phyloP scores from a whole-genome alignment of 2,329 filamentous ascomycete species.

The Alternaria brassicicola region DNA sequence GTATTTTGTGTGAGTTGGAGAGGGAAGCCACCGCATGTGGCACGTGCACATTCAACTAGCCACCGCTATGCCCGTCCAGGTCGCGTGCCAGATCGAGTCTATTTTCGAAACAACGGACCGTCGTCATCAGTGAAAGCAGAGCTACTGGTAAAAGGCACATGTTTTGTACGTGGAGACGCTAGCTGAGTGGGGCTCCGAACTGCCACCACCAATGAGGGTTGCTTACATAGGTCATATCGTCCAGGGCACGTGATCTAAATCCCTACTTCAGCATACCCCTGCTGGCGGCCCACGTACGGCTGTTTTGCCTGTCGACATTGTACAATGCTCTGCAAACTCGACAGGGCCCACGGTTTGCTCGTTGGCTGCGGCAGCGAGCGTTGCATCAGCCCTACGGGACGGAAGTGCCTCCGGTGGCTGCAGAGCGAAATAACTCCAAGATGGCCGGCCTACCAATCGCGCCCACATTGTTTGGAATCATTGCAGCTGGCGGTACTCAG shows the following conservation, averaged over 20 bases:
- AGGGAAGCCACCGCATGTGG: conserved; percentile 14
- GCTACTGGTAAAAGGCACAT: no score
- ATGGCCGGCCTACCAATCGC: not conserved
- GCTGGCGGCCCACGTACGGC: no score
- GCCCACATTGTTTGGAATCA: not conserved
- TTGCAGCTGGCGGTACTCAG: conserved; percentile 14
- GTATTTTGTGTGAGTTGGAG: conserved; percentile 25
- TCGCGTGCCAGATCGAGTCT: conserved; percentile 15
- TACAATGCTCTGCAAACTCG: not conserved
- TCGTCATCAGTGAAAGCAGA: conserved; percentile 15
- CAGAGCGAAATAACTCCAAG: not conserved
- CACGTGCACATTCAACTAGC: conserved; percentile 16
- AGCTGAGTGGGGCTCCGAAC: no score
- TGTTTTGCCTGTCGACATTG: no score
- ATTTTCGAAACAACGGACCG: conserved; percentile 6
- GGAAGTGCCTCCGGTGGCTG: not conserved
- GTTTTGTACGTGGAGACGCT: no score
- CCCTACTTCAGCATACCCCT: no score
- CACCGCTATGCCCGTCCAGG: conserved; percentile 19
- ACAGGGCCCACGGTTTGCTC: conserved; percentile 5
- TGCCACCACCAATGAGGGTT: no score
- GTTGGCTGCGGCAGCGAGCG: conserved; percentile 12
- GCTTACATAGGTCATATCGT: no score
- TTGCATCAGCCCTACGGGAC: conserved; percentile 1
- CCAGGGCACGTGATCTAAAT: no score